Evolutionary conservation across 305 asterid genomes (phyloP).

Genomic region (Plantago rigida): DNA sequence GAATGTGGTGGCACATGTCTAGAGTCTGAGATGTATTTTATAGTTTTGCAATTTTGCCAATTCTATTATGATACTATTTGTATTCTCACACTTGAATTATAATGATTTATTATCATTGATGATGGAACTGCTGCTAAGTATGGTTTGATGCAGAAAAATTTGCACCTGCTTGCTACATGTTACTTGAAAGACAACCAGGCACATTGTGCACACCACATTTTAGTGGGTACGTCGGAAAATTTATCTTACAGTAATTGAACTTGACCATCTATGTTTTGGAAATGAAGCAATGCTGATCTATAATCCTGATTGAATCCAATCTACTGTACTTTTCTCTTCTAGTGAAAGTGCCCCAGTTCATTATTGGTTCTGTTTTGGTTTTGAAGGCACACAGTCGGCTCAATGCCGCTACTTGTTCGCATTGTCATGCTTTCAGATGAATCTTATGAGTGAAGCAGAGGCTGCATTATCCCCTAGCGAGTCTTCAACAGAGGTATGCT

Average conservation of each 20-base stretch:
- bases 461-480: conserved; percentile 61
- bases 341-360: conserved; percentile 16
- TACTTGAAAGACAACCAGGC: conserved; percentile 89
- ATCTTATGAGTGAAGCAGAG: conserved; percentile 84
- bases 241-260: conserved; percentile 16
- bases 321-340: conserved; percentile 8
- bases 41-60: conserved; percentile 5
- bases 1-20: not conserved
- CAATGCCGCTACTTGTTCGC: conserved; percentile 97
- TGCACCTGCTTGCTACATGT: conserved; percentile 76
- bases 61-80: conserved; percentile 8
- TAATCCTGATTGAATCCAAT: conserved; percentile 9
- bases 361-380: conserved; percentile 24
- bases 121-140: conserved; percentile 22
- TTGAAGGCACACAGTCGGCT: conserved; percentile 65
- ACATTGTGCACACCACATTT: conserved; percentile 73
- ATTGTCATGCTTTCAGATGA: conserved; percentile 92
- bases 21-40: not conserved
- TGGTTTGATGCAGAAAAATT: conserved; percentile 55
- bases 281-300: not conserved
- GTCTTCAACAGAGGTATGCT: conserved; percentile 61
- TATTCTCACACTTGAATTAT: not conserved
- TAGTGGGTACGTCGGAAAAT: conserved; percentile 52
- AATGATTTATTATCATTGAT: conserved; percentile 1
- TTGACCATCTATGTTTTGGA: conserved; percentile 13